Base-by-base conservation (phyloP, 192 early-diverging fungal species). In the Geranomyces michiganensis region DNA sequence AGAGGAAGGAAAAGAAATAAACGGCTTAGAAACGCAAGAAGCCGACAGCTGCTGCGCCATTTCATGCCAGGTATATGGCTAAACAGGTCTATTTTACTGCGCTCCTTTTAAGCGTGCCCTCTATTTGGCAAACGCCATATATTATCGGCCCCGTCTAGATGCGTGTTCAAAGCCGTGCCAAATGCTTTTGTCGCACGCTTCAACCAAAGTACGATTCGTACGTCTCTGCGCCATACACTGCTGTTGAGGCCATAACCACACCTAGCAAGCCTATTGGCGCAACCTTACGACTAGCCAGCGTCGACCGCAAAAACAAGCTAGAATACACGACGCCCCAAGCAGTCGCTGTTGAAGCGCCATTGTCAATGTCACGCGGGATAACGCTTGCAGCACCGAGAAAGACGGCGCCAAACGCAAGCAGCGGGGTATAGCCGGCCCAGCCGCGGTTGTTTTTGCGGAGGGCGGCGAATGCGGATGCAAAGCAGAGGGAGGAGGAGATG, bases 251-350 rank as follows among this genome's bases (percentile, higher is more conserved):
- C 58, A 70, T 29, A 9, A 70, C 59, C n/a, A 8, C 22, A 17
- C 21, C 55, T 21, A 70, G 59, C 13, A 70, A 22, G 5, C 56
- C 68, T 44, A 70, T 70, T 17, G 68, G 68, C 21, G 27, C 68
- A 15, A 62, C 21, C 44, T 41, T 21, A 24, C 68, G 30, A 24
- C 32, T 24, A 26, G 58, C 45, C 36, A 70, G 36, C 19, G 68
- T 31, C 12, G 67, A 68, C 1, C 67, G 48, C 31, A 56, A 24
- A 24, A 68, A 68, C 45, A 68, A 22, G 1, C 45, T 51, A 17
- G 68, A 26, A 43, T 70, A 70, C 15, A 70, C 45, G 8, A 70
- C 56, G 9, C 68, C 68, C 68, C 68, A 70, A 15, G 68, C 68
- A 9, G 68, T 70, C 6, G 68, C 58, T 10, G 68, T 70, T 24